Conservation (phyloP, 2,329 filamentous ascomycete genomes). For the Cordyceps pruinosa region DNA sequence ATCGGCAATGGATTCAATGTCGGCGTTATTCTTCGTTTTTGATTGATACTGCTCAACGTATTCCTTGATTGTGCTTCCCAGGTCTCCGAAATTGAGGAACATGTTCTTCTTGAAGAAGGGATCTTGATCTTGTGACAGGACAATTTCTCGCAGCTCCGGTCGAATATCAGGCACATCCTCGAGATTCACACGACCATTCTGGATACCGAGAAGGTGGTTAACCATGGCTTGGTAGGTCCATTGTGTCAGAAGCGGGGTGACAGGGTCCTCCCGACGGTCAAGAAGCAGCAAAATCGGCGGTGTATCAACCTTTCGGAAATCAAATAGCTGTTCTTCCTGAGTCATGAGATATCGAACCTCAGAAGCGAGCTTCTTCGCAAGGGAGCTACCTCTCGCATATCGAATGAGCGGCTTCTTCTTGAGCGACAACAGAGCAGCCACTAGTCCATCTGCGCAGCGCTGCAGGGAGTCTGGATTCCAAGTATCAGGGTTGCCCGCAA, state of each 20-base stretch:
- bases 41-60: conserved; percentile 98
- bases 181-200: conserved; percentile 89
- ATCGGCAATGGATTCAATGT: conserved; percentile 93
- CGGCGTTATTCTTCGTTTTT: conserved; percentile 92
- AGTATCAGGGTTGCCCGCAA: conserved; percentile 72
- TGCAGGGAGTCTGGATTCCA: conserved; percentile 90
- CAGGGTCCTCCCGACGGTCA: conserved; percentile 87
- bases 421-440: conserved; percentile 76
- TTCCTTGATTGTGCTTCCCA: conserved; percentile 94
- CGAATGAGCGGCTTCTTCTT: conserved; percentile 96
- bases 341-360: conserved; percentile 90
- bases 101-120: conserved; percentile 99
- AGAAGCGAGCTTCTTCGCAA: conserved; percentile 87
- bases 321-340: conserved; percentile 93
- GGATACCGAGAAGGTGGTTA: conserved; percentile 87
- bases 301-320: conserved; percentile 91
- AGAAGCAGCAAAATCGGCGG: conserved; percentile 86
- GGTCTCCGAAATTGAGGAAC: conserved; percentile 94
- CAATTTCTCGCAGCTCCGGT: conserved; percentile 86
- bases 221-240: conserved; percentile 99
- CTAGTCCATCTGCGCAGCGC: conserved; percentile 76
- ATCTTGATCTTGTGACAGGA: conserved; percentile 92
- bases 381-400: conserved; percentile 82
- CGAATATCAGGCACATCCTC: conserved; percentile 76
- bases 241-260: conserved; percentile 89